These are phyloP conservation scores for Boletus tomentosulus DNA, from an alignment of 768 basidiomycete species.

Conservation along the genomic window DNA sequence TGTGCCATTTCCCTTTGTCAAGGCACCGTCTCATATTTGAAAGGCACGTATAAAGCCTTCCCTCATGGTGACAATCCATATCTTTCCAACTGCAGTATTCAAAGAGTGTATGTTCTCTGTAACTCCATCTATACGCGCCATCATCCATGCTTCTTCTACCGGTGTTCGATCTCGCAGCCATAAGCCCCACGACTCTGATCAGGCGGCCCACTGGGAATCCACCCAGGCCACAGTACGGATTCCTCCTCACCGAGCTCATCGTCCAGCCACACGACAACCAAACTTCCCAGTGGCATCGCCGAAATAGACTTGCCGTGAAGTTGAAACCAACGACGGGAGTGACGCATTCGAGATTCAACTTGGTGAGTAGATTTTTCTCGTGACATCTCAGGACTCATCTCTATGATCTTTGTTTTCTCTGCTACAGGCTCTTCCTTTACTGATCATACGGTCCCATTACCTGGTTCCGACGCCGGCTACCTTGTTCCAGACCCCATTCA, in stretches of 20 bases:
- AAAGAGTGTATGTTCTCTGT: too few relatives aligned
- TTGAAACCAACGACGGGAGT: constrained; percentile 56
- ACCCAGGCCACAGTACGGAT: constrained; percentile 29
- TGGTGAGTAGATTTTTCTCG: constrained; percentile 32
- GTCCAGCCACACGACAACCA: not conserved
- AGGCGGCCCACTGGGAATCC: constrained; percentile 38
- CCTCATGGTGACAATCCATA: too few relatives aligned
- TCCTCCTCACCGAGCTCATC: not conserved
- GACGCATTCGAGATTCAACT: constrained; percentile 60
- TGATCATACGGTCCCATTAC: constrained; percentile 42
- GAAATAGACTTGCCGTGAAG: constrained; percentile 22
- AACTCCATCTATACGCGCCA: too few relatives aligned
- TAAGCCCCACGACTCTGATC: too few relatives aligned
- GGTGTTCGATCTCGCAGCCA: too few relatives aligned
- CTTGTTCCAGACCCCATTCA: constrained; percentile 21
- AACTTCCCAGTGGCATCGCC: not conserved
- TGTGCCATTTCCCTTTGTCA: too few relatives aligned
- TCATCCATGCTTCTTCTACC: too few relatives aligned
- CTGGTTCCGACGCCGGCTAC: constrained; percentile 40
- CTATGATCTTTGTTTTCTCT: too few relatives aligned
- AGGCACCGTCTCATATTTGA: too few relatives aligned
- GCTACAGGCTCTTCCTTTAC: constrained; percentile 46
- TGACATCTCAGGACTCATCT: not conserved
- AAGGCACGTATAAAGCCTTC: too few relatives aligned
- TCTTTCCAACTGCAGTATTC: too few relatives aligned